Conservation (phyloP, 2,329 filamentous ascomycete genomes). For the Microcyclospora pomicola region DNA sequence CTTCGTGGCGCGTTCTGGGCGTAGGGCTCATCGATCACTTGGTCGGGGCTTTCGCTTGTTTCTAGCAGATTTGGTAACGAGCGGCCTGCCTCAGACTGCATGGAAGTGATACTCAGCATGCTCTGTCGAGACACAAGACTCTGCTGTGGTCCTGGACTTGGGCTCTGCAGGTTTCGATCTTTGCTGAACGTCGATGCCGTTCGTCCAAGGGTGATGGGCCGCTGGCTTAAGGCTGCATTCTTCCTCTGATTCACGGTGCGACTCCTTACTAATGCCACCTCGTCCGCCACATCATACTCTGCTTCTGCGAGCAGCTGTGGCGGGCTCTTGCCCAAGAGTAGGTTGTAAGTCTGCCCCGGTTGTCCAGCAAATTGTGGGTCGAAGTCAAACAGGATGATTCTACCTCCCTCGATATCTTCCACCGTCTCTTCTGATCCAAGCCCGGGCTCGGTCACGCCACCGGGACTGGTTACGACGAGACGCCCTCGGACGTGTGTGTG, state of each 20-base stretch:
- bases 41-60: conserved; percentile 13
- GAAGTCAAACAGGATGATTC: conserved; percentile 24
- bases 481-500: conserved; percentile 19
- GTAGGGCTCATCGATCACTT: conserved; percentile 22
- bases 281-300: conserved; percentile 20
- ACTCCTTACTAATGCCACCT: conserved; percentile 22
- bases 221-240: conserved; percentile 17
- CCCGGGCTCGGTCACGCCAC: conserved; percentile 18
- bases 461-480: conserved; percentile 24
- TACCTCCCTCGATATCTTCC: conserved; percentile 23
- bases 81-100: conserved; percentile 15
- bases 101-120: conserved; percentile 12
- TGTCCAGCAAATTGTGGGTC: conserved; percentile 23
- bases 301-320: conserved; percentile 22
- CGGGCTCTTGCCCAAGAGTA: conserved; percentile 22
- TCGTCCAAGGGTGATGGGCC: conserved; percentile 20
- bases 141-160: conserved; percentile 7
- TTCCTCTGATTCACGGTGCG: conserved; percentile 24
- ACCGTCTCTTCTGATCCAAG: conserved; percentile 19
- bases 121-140: conserved; percentile 6
- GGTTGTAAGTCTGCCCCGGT: conserved; percentile 22
- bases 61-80: conserved; percentile 22
- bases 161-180: conserved; percentile 3
- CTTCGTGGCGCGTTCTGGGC: conserved; percentile 21
- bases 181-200: conserved; percentile 19